Base-by-base conservation (phyloP, 805 yeast genomes). In the Schwanniomyces pseudopolymorphus region DNA sequence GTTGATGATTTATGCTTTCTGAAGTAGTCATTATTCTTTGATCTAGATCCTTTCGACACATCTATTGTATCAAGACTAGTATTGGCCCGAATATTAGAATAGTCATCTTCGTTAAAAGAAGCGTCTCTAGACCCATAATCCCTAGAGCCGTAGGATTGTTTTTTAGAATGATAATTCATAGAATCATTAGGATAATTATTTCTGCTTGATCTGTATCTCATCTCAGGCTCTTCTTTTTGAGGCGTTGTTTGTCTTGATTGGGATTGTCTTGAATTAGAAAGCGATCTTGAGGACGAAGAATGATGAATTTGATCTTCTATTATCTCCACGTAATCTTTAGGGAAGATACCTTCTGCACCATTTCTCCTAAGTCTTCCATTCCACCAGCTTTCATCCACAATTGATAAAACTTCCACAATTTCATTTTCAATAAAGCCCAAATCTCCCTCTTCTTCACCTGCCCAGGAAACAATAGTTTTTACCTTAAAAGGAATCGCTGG, bases 401-500 rank as follows among this genome's bases (percentile, higher is more conserved):
- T 70, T 48, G 82, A 75, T 43, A 83, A 78, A 4, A 94, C 96
- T 51, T 89, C 96, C 55, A 94, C 88, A 42, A 88, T 71, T 60
- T 94, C 98, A 42, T 95, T 96, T 67, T 94, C 98, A 17, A 91
- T 78, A 62, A 94, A 94, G 0, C 98, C 98, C 37, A 94, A 74
- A 60, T 94, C 97, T 39, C 87, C 86, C 45, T 84, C 87, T 57
- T 87, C 82, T 58, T 89, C 90, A 13, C 97, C 98, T 17, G 97
- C 84, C 97, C 97, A 91, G 20, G 96, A 89, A 61, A 87, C 92
- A 33, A 79, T 79, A 8, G 99, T 94, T 59, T 80, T 80, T 26
- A 85, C 96, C 59, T 77, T 76, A 64, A 88, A 88, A 3, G 95
- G 95, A 14, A 79, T 70, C 24, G 69, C 67, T 26, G 78, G 78